Conservation (phyloP, 2,329 filamentous ascomycete genomes). For the Xylariaceae sp. region DNA sequence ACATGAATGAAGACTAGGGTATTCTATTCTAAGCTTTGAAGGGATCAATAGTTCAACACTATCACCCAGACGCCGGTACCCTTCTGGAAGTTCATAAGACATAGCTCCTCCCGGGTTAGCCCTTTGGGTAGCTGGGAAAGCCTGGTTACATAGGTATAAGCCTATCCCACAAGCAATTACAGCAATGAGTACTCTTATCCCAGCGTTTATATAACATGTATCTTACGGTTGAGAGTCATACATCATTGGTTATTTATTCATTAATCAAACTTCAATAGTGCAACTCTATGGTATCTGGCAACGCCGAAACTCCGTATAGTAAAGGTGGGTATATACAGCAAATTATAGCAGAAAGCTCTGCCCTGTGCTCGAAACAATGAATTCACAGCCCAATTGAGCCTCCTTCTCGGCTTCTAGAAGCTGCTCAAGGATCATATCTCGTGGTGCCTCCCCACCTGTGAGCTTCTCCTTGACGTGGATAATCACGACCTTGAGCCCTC, state of each 20-base stretch:
- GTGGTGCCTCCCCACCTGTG: slow-evolving; percentile 69
- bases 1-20: too few species aligned
- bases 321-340: slow-evolving; percentile 12
- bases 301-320: slow-evolving; percentile 24
- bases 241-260: not conserved
- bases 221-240: too few species aligned
- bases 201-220: not conserved
- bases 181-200: too few species aligned
- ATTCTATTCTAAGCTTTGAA: too few species aligned
- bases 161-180: too few species aligned
- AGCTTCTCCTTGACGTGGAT: slow-evolving; percentile 94
- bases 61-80: too few species aligned
- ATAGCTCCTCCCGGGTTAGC: too few species aligned
- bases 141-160: too few species aligned
- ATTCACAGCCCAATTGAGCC: slow-evolving; percentile 77
- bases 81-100: too few species aligned
- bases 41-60: too few species aligned
- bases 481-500: slow-evolving; percentile 80
- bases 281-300: slow-evolving; percentile 28
- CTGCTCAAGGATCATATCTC: slow-evolving; percentile 73
- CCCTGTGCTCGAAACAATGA: slow-evolving; percentile 73
- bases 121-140: too few species aligned
- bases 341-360: slow-evolving; percentile 61
- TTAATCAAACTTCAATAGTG: not conserved
- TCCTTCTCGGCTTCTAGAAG: slow-evolving; percentile 70